phyloP scores from a whole-genome alignment of 352 stramenopile species.

The Phytopythium oedochilum region DNA sequence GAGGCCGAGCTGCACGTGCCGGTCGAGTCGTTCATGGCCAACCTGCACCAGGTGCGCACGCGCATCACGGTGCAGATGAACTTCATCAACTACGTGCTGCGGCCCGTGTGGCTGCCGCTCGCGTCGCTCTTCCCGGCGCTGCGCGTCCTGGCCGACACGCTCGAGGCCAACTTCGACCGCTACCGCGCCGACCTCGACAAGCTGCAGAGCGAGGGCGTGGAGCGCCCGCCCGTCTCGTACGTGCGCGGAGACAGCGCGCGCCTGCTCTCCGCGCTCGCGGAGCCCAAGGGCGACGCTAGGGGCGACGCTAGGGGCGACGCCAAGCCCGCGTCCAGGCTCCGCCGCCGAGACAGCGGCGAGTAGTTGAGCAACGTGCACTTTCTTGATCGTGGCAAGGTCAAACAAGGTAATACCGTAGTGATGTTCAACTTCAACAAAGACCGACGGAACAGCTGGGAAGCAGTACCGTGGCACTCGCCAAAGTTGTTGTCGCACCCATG shows the following conservation, averaged over 20 bases:
- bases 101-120: slow-evolving; percentile 61
- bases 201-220: slow-evolving; percentile 23
- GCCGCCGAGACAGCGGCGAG: not conserved
- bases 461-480: not conserved
- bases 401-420: too few species aligned
- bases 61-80: slow-evolving; percentile 66
- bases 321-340: not conserved
- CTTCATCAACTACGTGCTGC: slow-evolving; percentile 74
- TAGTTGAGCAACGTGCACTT: too few species aligned
- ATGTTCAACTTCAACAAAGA: not conserved
- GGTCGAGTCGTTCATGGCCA: slow-evolving; percentile 71
- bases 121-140: slow-evolving; percentile 39
- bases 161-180: slow-evolving; percentile 56
- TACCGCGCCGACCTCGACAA: slow-evolving; percentile 60
- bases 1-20: slow-evolving; percentile 57
- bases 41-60: slow-evolving; percentile 51
- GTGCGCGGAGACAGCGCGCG: slow-evolving; percentile 38
- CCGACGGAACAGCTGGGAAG: not conserved
- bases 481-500: not conserved
- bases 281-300: not conserved
- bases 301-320: too few species aligned
- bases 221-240: slow-evolving; percentile 23
- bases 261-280: slow-evolving; percentile 5
- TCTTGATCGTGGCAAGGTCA: too few species aligned
- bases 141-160: slow-evolving; percentile 46